Percentiles rank a stretch among this genome's conserved stretches.
phyloP scores from a whole-genome alignment of 192 early-diverging fungal genomes.

The Podila horticola region DNA sequence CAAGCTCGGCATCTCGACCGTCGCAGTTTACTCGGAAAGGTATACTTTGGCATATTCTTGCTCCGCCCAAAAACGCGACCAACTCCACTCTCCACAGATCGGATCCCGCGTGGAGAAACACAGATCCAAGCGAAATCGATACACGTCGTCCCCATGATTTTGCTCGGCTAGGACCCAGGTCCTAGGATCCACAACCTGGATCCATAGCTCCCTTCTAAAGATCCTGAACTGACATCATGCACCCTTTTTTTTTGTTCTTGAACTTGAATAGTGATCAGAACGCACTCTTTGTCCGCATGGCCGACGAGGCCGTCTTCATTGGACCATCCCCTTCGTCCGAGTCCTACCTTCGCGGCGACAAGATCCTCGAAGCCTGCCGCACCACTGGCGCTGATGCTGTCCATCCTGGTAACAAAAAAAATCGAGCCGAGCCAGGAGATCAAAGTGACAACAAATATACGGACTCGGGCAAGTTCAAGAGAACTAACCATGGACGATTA shows the following conservation, averaged over 20 bases:
- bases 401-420: conserved; percentile 54
- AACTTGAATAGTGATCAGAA: conserved; percentile 53
- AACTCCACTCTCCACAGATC: background rate
- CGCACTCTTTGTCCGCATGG: conserved; percentile 61
- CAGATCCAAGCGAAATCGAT: background rate
- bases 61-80: background rate
- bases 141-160: background rate
- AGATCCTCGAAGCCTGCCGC: conserved; percentile 61
- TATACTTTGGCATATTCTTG: conserved; percentile 19
- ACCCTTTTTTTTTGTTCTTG: background rate
- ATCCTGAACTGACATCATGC: background rate
- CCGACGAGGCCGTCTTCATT: conserved; percentile 66
- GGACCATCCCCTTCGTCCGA: conserved; percentile 62
- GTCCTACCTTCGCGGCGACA: conserved; percentile 63
- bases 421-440: background rate
- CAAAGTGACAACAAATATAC: background rate
- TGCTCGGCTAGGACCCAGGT: background rate
- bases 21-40: conserved; percentile 74
- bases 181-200: background rate
- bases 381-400: conserved; percentile 64
- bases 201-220: background rate
- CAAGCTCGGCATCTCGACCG: conserved; percentile 69
- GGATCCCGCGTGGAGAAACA: too few species aligned
- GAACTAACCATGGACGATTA: conserved; percentile 1
- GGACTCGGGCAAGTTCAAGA: background rate